Evolutionary conservation across 2,329 filamentous ascomycete species (phyloP).

Genomic region (Biscogniauxia marginata): DNA sequence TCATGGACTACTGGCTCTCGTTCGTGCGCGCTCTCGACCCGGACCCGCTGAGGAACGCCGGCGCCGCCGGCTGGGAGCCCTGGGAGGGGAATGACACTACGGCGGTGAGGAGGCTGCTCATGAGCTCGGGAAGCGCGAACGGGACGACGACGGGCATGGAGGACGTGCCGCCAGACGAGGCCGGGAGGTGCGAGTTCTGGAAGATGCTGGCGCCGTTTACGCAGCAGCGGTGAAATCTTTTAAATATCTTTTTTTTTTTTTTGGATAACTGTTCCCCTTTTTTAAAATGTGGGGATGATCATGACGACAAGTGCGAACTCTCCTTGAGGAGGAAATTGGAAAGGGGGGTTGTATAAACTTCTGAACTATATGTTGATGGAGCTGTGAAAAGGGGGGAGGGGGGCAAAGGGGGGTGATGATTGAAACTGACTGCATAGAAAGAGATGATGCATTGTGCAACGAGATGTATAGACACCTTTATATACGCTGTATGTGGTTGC

Average conservation of each 20-base stretch:
- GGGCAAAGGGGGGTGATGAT: no score
- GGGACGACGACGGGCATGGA: constrained; percentile 39
- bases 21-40: constrained; percentile 48
- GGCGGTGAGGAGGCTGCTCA: constrained; percentile 33
- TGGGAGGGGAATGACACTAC: constrained; percentile 30
- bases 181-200: constrained; percentile 43
- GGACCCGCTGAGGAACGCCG: constrained; percentile 34
- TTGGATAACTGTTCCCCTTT: no score
- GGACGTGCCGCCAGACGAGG: constrained; percentile 33
- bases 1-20: constrained; percentile 51
- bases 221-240: constrained; percentile 29
- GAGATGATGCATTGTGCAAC: no score
- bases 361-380: no score
- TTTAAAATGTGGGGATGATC: neutral
- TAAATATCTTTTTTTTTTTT: neutral
- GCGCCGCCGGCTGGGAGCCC: constrained; percentile 40
- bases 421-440: no score
- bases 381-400: no score
- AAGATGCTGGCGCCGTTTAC: constrained; percentile 33
- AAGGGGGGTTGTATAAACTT: no score
- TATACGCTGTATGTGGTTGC: no score
- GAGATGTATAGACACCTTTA: no score
- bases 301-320: neutral
- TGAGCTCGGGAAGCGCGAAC: constrained; percentile 36
- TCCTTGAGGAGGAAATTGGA: no score